Conservation (phyloP, 306 rosid species). For the Rubus parviflorus region DNA sequence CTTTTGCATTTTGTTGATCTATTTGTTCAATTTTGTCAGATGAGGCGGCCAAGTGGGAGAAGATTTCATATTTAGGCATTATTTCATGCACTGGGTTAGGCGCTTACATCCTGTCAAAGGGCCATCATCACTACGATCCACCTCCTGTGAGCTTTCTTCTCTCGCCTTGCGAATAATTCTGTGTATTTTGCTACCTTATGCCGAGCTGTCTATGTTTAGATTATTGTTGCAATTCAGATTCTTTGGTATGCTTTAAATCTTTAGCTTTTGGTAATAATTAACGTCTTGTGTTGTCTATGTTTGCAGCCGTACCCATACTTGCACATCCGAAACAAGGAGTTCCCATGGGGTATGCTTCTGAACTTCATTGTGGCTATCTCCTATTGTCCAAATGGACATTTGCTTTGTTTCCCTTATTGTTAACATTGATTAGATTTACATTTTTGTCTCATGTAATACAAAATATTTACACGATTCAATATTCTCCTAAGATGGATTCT, state of each 20-base stretch:
- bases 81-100: conserved; percentile 60
- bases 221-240: neutral
- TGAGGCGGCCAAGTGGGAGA: conserved; percentile 97
- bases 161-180: conserved; percentile 8
- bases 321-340: conserved; percentile 97
- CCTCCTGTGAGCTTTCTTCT: conserved; percentile 71
- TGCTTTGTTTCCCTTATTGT: neutral
- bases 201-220: neutral
- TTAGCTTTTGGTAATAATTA: neutral
- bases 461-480: neutral
- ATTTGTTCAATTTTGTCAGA: conserved; percentile 29
- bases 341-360: conserved; percentile 89
- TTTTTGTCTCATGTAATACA: neutral
- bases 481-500: neutral
- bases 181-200: neutral
- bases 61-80: conserved; percentile 85
- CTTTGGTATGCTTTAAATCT: neutral
- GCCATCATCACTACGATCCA: conserved; percentile 71
- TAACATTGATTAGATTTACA: neutral
- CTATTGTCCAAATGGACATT: neutral
- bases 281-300: conserved; percentile 7
- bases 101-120: conserved; percentile 60
- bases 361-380: neutral
- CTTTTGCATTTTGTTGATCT: neutral
- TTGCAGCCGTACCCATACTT: conserved; percentile 55